Evolutionary conservation across 495 filamentous ascomycete genomes (phyloP), one percentile per base, ranked within the genome.

Genomic region (Haplographium delicatum): DNA sequence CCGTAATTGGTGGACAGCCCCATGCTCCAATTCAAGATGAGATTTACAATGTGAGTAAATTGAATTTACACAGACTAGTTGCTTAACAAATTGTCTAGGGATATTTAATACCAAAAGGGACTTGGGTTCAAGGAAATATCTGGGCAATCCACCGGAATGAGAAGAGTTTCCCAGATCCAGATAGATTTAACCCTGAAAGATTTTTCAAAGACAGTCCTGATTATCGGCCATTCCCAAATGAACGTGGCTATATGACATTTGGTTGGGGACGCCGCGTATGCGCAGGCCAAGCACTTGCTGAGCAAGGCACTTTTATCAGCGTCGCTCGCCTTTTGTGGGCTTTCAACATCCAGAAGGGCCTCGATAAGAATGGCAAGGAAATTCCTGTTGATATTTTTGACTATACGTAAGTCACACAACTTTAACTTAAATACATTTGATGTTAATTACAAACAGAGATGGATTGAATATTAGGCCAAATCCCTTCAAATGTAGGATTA

Each of bases 91-190:
- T 23, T 6, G 11, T 24, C 16, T 35, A 54, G 51, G 76, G 73
- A 10, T 76, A 71, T 49, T 60, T 63, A 38, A 77, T 79, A 39
- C 73, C 74, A 7, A 73, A 72, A 44, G 73, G 71, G 1, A 69
- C 77, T 22, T 80, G 78, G 62, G 68, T 84, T 4, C 68, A 82
- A 41, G 80, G 80, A 3, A 83, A 84, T 52, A 69, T 78, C 2
- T 83, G 81, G 80, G 79, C 79, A 1, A 82, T 86, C 44, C 79
- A 84, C 53, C 72, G 79, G 45, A 72, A 83, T 59, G 73, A 80
- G 41, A 71, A 74, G 24, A 76, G 83, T 51, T 86, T 83, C 47
- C 81, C 80, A 0, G 71, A 80, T 48, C 65, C 79, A 15, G 80
- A 85, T 33, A 54, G 67, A 18, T 84, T 84, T 64, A 68, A 75